Evolutionary conservation across 139 green algal species (phyloP), one percentile per base, ranked within the genome.

Genomic region (Gonium pectorale): DNA sequence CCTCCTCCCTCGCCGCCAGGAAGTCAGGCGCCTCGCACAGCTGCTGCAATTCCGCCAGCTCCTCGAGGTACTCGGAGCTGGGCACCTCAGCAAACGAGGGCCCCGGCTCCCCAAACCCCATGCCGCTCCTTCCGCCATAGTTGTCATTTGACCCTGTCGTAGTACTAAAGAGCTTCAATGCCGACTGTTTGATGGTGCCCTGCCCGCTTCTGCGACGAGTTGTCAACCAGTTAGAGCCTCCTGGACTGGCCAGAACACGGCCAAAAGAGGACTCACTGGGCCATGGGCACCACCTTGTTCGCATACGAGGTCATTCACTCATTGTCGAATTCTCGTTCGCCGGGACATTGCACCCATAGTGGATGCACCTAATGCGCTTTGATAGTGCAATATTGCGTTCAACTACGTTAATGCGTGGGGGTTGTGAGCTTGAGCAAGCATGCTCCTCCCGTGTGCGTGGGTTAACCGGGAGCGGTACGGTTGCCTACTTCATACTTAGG

Each of bases 261-360:
- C n/a, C n/a, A n/a, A n/a, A n/a, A n/a, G n/a, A n/a, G n/a, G 37
- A 79, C 70, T 79, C 56, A 79, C 70, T 64, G 70, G 70, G 46
- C n/a, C 70, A 64, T 79, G 1, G 70, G 70, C n/a, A 79, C 72
- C 72, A 80, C 72, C 72, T 80, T 80, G 37, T 51, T 68, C 15
- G 35, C 27, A 35, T 22, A 24, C 21, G n/a, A 44, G 52, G 1
- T 67, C 51, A 80, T 68, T 27, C 37, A 63, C 1, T 66, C 52
- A 79, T 62, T n/a, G n/a, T n/a, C n/a, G n/a, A n/a, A n/a, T n/a
- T n/a, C n/a, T n/a, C n/a, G n/a, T n/a, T n/a, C n/a, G n/a, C n/a
- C n/a, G n/a, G n/a, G n/a, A n/a, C n/a, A n/a, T n/a, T n/a, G n/a
- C n/a, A n/a, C n/a, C n/a, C n/a, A n/a, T n/a, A n/a, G n/a, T n/a